A percentile compares a stretch with the other conserved stretches of the same genome.
Evolutionary conservation across 768 basidiomycete species (phyloP).

Genomic region (Pleurotus platypus): DNA sequence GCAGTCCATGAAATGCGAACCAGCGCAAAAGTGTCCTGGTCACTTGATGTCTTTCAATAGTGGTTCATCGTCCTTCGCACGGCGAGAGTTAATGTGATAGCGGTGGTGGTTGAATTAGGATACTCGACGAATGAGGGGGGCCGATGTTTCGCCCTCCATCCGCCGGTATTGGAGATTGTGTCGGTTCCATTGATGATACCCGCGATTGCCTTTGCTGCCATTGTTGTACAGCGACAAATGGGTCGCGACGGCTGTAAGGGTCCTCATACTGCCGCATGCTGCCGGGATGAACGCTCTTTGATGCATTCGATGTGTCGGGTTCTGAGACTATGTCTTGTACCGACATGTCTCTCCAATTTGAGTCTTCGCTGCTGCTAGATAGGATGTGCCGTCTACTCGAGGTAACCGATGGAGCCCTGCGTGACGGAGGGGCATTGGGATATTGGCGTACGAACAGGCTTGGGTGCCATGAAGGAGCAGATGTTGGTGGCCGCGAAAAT

Average conservation of each 20-base stretch:
- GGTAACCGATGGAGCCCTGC: not conserved
- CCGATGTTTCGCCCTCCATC: not conserved
- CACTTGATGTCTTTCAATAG: too few species aligned
- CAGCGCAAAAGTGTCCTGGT: too few species aligned
- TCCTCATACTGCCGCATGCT: slow-evolving; percentile 1
- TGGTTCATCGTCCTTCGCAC: too few species aligned
- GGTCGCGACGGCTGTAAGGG: not conserved
- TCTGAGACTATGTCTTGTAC: not conserved
- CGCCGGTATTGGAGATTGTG: not conserved
- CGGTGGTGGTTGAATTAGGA: not conserved
- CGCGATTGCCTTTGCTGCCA: slow-evolving; percentile 5
- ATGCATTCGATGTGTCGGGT: not conserved
- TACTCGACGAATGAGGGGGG: too few species aligned
- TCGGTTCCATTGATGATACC: not conserved
- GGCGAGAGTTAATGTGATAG: not conserved
- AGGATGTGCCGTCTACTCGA: slow-evolving; percentile 1
- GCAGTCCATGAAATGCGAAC: too few species aligned
- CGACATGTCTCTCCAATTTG: not conserved
- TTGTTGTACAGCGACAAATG: not conserved
- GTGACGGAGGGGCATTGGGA: not conserved
- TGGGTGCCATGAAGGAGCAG: not conserved
- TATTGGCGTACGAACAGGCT: not conserved
- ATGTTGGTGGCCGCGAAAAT: not conserved
- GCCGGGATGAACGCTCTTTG: not conserved
- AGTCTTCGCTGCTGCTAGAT: not conserved